These are phyloP conservation scores for Glycine tomentella DNA, from an alignment of 306 rosid species.

Conservation along the genomic window DNA sequence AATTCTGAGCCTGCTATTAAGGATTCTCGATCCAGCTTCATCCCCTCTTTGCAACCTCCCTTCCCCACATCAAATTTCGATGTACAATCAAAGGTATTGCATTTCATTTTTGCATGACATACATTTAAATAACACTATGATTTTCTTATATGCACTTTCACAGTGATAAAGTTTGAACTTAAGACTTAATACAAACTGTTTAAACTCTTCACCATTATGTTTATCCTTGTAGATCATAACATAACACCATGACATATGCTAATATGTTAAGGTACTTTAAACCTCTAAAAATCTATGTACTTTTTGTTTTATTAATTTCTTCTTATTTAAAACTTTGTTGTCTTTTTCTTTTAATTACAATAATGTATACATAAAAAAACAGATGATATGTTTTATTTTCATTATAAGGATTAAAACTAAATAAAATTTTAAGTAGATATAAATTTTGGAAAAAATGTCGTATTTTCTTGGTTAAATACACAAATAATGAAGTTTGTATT, in stretches of 20 bases:
- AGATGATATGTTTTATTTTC: background rate
- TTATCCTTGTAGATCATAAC: background rate
- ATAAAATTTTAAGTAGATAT: background rate
- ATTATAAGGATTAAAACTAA: background rate
- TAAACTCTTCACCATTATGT: background rate
- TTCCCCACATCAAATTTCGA: slow-evolving; percentile 58
- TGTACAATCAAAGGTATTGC: slow-evolving; percentile 72
- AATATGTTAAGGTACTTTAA: background rate
- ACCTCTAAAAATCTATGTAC: background rate
- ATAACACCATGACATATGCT: background rate
- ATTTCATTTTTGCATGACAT: background rate
- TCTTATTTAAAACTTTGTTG: background rate
- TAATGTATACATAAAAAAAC: too few relatives aligned
- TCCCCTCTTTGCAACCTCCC: slow-evolving; percentile 67
- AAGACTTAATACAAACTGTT: background rate
- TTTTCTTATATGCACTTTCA: background rate
- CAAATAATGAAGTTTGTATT: background rate
- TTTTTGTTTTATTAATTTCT: background rate
- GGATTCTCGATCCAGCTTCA: slow-evolving; percentile 63
- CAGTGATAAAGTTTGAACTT: background rate
- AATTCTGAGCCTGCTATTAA: slow-evolving; percentile 63
- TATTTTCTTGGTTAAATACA: background rate
- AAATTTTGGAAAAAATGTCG: background rate
- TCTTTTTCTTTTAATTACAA: too few relatives aligned
- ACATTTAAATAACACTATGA: background rate